Evolutionary conservation across 2,329 filamentous ascomycete species (phyloP).

Genomic region (Trichophaea hybrida): DNA sequence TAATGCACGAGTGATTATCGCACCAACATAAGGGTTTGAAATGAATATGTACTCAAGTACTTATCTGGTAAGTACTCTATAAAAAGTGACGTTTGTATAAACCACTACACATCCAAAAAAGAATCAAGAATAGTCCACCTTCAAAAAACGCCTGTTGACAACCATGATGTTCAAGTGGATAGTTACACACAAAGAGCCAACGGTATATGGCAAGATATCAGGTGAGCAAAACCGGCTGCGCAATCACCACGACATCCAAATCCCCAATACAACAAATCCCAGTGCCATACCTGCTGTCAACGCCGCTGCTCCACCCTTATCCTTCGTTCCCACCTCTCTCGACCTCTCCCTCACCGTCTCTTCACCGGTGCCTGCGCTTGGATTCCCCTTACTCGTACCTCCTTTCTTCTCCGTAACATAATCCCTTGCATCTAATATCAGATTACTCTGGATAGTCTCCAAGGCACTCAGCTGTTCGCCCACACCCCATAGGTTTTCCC

Average conservation of each 20-base stretch:
- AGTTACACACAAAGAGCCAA: too few relatives aligned
- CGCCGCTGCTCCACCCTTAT: neutral
- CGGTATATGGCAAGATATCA: neutral
- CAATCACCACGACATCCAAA: neutral
- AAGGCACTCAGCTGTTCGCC: slow-evolving; percentile 56
- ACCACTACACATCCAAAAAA: too few relatives aligned
- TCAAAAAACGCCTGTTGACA: too few relatives aligned
- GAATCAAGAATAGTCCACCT: too few relatives aligned
- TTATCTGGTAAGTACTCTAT: too few relatives aligned
- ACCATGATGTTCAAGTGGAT: too few relatives aligned
- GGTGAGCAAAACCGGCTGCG: neutral
- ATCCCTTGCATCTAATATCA: slow-evolving; percentile 34
- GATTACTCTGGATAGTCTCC: slow-evolving; percentile 46
- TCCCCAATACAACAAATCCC: neutral
- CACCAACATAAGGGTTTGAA: too few relatives aligned
- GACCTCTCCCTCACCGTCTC: neutral
- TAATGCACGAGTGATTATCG: too few relatives aligned
- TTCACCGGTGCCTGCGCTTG: slow-evolving; percentile 33
- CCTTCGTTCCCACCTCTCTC: neutral
- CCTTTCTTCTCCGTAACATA: slow-evolving; percentile 43
- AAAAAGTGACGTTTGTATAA: too few relatives aligned
- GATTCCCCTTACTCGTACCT: slow-evolving; percentile 44
- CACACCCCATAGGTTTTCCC: slow-evolving; percentile 46
- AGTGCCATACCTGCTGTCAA: neutral
- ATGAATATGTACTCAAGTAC: too few relatives aligned